Evolutionary conservation across 2,329 filamentous ascomycete genomes (phyloP).

Genomic region (Pseudocercospora fuligena): DNA sequence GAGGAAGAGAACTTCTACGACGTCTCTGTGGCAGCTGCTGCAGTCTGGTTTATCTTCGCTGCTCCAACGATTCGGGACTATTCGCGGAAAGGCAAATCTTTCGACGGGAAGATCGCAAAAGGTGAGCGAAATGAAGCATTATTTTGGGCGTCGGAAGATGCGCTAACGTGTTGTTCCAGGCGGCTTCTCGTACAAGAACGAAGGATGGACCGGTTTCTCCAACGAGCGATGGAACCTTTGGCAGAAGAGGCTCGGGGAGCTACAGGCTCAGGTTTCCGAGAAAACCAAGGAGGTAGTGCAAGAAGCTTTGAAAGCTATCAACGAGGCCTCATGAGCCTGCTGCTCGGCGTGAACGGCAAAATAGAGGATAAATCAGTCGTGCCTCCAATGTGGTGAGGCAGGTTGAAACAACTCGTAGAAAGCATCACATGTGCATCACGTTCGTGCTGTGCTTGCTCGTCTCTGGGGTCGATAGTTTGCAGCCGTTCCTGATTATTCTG

Average conservation of each 20-base stretch:
- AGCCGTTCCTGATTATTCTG: too few relatives aligned
- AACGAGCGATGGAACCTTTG: constrained; percentile 37
- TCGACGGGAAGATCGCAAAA: constrained; percentile 38
- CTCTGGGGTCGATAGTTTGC: too few relatives aligned
- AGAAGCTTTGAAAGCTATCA: constrained; percentile 26
- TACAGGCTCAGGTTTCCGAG: constrained; percentile 21
- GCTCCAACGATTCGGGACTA: constrained; percentile 32
- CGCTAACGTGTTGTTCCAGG: background rate
- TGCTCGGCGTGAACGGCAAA: background rate
- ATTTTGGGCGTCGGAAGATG: background rate
- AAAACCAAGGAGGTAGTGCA: constrained; percentile 26
- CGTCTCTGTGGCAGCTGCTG: constrained; percentile 33
- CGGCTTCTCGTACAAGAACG: constrained; percentile 30
- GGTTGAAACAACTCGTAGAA: background rate
- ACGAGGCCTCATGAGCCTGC: constrained; percentile 12
- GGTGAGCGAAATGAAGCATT: constrained; percentile 7
- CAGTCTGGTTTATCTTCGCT: constrained; percentile 39
- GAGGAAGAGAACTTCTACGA: constrained; percentile 35
- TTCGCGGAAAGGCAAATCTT: constrained; percentile 33
- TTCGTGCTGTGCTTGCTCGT: background rate
- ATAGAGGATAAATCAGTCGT: background rate
- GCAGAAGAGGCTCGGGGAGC: constrained; percentile 27
- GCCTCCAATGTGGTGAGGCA: background rate
- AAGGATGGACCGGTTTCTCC: constrained; percentile 37
- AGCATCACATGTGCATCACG: constrained; percentile 2